Base-by-base conservation (phyloP, 2,329 filamentous ascomycete species). In the Cadophora sp. region DNA sequence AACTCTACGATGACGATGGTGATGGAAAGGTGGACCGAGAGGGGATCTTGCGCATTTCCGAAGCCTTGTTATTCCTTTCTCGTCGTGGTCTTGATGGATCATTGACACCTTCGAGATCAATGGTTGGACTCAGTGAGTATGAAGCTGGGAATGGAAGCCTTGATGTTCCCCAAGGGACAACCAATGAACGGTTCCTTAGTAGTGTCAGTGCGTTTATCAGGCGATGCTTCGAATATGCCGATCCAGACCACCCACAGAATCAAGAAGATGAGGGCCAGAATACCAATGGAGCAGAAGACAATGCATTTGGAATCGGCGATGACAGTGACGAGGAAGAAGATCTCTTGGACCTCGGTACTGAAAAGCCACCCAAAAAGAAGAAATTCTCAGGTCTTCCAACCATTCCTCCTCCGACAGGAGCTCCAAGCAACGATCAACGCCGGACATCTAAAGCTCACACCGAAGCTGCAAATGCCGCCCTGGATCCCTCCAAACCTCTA, bases 181-280 rank as follows among this genome's bases (percentile, higher is more conserved):
- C 90, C 50, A 96, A 97, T 72, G 96, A 98, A 79, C 88, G 90
- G 64, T 98, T 99, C 77, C 82, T 99, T 29, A 92, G 91, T 70
- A 97, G 94, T 70, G 94, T 99, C 63, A 97, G 93, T 74, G 94
- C 94, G 2, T 99, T 99, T 77, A 99, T 98, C 69, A 87, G 94
- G 72, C 88, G 96, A 68, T 99, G 96, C 80, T 99, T 99, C 73
- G 96, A 99, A 80, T 99, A 99, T 77, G 96, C 96, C 6, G 96
- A 99, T 76, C 95, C 96, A 0, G 95, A 97, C 76, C 91, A 92
- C 71, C 89, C 91, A 1, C 85, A 86, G 77, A 86, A 89, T 71
- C 84, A 88, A 68, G 80, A 79, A 55, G 74, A 69, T 46, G 78
- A 80, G 11, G 78, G 79, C 46, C 73, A 34, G 71, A 76, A 68